Evolutionary conservation across 2,329 filamentous ascomycete species (phyloP).

Genomic region (Akanthomyces uredinophilus): DNA sequence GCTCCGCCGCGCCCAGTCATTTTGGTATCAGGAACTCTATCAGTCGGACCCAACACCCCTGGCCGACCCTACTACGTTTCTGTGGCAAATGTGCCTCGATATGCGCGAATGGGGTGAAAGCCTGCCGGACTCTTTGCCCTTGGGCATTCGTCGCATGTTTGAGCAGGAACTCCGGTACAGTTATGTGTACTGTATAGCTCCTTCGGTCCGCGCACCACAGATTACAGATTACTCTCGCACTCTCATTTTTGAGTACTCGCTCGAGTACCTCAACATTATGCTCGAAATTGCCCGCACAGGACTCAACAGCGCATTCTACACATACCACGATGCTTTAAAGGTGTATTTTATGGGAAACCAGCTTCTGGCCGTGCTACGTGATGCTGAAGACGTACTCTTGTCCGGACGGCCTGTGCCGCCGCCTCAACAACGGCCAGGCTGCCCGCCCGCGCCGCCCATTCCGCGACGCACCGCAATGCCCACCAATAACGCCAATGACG

Average conservation of each 20-base stretch:
- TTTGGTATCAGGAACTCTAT: conserved; percentile 85
- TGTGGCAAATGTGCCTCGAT: conserved; percentile 70
- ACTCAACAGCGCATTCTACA: conserved; percentile 63
- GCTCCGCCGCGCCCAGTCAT: conserved; percentile 78
- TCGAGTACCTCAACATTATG: conserved; percentile 74
- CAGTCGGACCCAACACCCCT: conserved; percentile 68
- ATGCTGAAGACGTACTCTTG: conserved; percentile 52
- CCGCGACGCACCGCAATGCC: conserved; percentile 38
- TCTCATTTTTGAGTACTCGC: conserved; percentile 79
- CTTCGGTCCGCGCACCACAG: conserved; percentile 66
- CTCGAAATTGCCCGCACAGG: conserved; percentile 59
- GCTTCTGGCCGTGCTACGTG: conserved; percentile 55
- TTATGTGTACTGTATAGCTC: conserved; percentile 82
- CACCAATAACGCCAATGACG: conserved; percentile 38
- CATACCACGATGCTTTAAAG: conserved; percentile 81
- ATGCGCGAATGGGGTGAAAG: conserved; percentile 78
- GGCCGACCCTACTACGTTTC: conserved; percentile 62
- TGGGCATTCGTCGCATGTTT: conserved; percentile 68
- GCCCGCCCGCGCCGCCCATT: conserved; percentile 47
- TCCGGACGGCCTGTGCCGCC: conserved; percentile 38
- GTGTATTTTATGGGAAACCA: conserved; percentile 70
- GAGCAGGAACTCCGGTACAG: conserved; percentile 87
- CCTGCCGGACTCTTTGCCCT: conserved; percentile 61
- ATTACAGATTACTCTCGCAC: conserved; percentile 72
- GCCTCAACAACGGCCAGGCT: conserved; percentile 41